These are phyloP conservation scores for Polychytrium aggregatum DNA, from an alignment of 192 early-diverging fungal species.

Conservation along the genomic window DNA sequence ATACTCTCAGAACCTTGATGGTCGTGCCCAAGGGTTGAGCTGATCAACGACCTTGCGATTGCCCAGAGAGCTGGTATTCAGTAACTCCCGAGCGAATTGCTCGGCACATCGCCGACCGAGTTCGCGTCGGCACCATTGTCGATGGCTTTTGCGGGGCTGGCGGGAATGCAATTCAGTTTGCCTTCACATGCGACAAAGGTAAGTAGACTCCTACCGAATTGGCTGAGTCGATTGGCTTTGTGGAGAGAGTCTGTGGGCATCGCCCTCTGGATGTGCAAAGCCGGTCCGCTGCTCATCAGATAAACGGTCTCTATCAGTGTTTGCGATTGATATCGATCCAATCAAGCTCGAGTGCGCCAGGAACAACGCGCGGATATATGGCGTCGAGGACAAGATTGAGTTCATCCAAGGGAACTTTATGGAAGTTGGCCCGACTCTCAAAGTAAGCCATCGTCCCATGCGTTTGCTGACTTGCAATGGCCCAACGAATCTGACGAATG, in stretches of 20 bases:
- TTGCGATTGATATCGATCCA: slow-evolving; percentile 86
- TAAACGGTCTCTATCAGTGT: slow-evolving; percentile 34
- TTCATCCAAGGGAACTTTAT: slow-evolving; percentile 88
- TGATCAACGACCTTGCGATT: not conserved
- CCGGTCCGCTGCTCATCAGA: too few species aligned
- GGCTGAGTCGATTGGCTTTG: slow-evolving; percentile 10
- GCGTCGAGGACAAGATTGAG: slow-evolving; percentile 82
- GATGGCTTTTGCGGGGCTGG: slow-evolving; percentile 92
- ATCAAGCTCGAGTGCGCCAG: slow-evolving; percentile 65
- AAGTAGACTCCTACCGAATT: too few species aligned
- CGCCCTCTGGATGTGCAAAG: too few species aligned
- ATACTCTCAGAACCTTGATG: slow-evolving; percentile 1
- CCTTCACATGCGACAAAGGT: slow-evolving; percentile 67
- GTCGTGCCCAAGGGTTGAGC: not conserved
- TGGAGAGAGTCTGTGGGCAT: too few species aligned
- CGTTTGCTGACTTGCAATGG: not conserved
- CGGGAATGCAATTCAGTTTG: slow-evolving; percentile 96
- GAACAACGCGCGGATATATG: slow-evolving; percentile 83
- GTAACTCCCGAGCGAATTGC: slow-evolving; percentile 90
- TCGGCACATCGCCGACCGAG: slow-evolving; percentile 59
- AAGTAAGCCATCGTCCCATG: slow-evolving; percentile 17
- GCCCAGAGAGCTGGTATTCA: slow-evolving; percentile 79
- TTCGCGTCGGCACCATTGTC: slow-evolving; percentile 52
- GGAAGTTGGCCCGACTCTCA: slow-evolving; percentile 54
- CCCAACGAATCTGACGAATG: slow-evolving; percentile 2